Percentiles rank a stretch among this genome's conserved stretches.
Conservation (phyloP, 371 early-diverging fungal species). For the Chytridium lagenaria region DNA sequence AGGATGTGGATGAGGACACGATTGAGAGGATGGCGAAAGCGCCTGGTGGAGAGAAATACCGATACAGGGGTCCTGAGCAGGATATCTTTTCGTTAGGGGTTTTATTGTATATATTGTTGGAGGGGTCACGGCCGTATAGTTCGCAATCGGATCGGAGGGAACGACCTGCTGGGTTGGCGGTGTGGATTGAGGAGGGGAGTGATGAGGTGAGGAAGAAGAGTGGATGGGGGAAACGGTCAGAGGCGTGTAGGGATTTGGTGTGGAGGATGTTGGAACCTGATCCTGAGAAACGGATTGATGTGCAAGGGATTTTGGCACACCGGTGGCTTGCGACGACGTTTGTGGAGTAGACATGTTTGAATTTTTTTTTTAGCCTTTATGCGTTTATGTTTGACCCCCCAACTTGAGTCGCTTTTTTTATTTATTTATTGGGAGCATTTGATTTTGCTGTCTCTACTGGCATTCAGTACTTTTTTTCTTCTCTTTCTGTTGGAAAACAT, state of each 20-base stretch:
- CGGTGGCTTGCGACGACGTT: neutral
- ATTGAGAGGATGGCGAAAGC: neutral
- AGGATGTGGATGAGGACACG: neutral
- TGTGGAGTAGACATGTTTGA: neutral
- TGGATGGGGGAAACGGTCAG: slow-evolving; percentile 45
- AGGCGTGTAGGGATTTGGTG: slow-evolving; percentile 46
- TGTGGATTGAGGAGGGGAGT: neutral
- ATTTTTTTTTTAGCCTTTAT: too few species aligned
- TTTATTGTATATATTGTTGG: slow-evolving; percentile 27
- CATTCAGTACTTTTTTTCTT: too few species aligned
- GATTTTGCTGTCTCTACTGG: too few species aligned
- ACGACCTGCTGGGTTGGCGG: slow-evolving; percentile 1
- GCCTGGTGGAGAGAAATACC: slow-evolving; percentile 32
- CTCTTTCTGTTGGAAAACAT: too few species aligned
- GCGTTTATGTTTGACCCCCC: too few species aligned
- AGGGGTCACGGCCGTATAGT: slow-evolving; percentile 71
- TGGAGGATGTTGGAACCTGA: slow-evolving; percentile 55
- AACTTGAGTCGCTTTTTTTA: too few species aligned
- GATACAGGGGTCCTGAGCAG: slow-evolving; percentile 79
- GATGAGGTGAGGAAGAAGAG: neutral
- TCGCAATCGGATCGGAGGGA: slow-evolving; percentile 46
- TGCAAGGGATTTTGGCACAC: neutral
- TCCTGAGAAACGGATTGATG: slow-evolving; percentile 34
- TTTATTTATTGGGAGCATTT: too few species aligned
- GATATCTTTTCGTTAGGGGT: slow-evolving; percentile 71